Percentiles rank a stretch among this genome's conserved stretches.
Evolutionary conservation across 2,329 filamentous ascomycete species (phyloP).

Genomic region (Exophiala dermatitidis): DNA sequence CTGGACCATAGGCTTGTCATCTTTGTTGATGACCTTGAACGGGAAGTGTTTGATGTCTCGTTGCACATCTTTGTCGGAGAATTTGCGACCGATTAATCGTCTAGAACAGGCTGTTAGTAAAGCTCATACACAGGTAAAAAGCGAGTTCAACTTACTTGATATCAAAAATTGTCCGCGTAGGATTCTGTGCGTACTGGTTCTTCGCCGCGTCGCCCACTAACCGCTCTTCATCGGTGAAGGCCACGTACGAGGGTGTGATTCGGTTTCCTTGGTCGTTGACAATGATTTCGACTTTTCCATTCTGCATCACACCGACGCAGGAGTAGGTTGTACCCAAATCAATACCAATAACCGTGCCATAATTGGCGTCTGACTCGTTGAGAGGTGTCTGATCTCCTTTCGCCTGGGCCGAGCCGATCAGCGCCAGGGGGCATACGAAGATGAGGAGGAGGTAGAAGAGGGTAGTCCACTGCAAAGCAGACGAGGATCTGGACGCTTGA

Average conservation of each 20-base stretch:
- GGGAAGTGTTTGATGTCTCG: slow-evolving; percentile 96
- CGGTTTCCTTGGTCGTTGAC: slow-evolving; percentile 96
- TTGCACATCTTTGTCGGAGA: slow-evolving; percentile 77
- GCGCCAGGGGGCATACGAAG: slow-evolving; percentile 74
- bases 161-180: slow-evolving; percentile 67
- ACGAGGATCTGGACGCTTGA: slow-evolving; percentile 19
- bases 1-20: slow-evolving; percentile 79
- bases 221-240: slow-evolving; percentile 93
- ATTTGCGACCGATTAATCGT: slow-evolving; percentile 81
- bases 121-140: not conserved
- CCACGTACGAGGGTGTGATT: slow-evolving; percentile 91
- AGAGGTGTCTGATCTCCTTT: slow-evolving; percentile 56
- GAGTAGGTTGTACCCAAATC: slow-evolving; percentile 83
- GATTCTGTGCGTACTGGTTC: slow-evolving; percentile 84
- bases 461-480: slow-evolving; percentile 68
- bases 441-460: slow-evolving; percentile 87
- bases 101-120: slow-evolving; percentile 37
- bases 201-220: slow-evolving; percentile 96
- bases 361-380: slow-evolving; percentile 52
- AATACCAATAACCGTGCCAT: slow-evolving; percentile 90
- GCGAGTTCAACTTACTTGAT: slow-evolving; percentile 82
- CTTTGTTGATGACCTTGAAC: slow-evolving; percentile 85
- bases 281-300: slow-evolving; percentile 90
- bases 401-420: slow-evolving; percentile 68
- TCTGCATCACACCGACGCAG: slow-evolving; percentile 93